Conservation (phyloP, 2,329 filamentous ascomycete genomes). For the Aspergillus brunneoviolaceus region DNA sequence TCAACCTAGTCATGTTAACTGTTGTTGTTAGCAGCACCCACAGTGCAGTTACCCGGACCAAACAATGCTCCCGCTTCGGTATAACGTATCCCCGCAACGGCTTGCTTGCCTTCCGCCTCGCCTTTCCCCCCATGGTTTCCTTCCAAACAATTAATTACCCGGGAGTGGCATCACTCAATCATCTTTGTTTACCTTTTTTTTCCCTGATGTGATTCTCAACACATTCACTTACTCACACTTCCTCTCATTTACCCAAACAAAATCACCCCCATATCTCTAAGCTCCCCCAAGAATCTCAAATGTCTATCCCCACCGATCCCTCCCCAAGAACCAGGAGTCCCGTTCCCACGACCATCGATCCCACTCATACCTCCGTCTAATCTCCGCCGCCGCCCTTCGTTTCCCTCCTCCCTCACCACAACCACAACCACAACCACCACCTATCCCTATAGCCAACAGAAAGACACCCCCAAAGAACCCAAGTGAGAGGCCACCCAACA, state of each 20-base stretch:
- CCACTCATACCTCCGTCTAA: not conserved
- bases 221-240: not conserved
- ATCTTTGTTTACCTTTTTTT: not conserved
- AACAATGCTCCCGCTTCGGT: constrained; percentile 21
- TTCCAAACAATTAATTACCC: not conserved
- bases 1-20: not conserved
- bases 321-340: not conserved
- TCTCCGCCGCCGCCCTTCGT: not conserved
- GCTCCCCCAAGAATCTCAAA: not conserved
- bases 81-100: constrained; percentile 32
- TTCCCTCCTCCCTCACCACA: not conserved
- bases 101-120: constrained; percentile 6
- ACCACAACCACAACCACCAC: no score
- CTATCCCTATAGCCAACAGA: not conserved
- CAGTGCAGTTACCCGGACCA: not conserved
- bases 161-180: not conserved
- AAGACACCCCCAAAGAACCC: no score
- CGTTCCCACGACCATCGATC: not conserved
- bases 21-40: not conserved
- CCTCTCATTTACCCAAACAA: not conserved
- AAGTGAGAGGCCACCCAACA: no score
- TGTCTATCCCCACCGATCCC: not conserved
- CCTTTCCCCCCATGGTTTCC: not conserved
- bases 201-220: not conserved
- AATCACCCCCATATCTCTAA: not conserved